Evolutionary conservation across 345 rosid species (phyloP), one percentile per base, ranked within the genome.

Genomic region (Microcos paniculata): DNA sequence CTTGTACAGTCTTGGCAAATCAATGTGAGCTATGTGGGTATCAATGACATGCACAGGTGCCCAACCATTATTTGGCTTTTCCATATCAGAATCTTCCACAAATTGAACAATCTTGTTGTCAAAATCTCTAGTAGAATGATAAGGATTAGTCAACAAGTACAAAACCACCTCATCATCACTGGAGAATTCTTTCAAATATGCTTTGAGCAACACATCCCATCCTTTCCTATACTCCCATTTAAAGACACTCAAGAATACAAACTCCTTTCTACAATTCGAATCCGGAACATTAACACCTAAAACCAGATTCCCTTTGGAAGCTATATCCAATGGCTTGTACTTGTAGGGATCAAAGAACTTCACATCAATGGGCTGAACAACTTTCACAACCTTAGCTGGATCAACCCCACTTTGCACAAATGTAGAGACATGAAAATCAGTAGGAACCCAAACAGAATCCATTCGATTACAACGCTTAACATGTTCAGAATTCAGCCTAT

Each of bases 181-280:
- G 53, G 90, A 85, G 72, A 94, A 94, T 73, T 94, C 96, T 52
- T 76, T 80, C 67, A 91, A 75, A 81, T 90, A 91, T 71, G 97
- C 91, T 80, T 84, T 84, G 80, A 94, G 83, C 85, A 94, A 80
- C 49, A 85, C 87, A 81, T 92, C 98, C 98, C 98, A 92, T 52
- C 97, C 97, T 88, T 94, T 92, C 79, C 98, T 85, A 70, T 83
- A 82, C 82, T 92, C 96, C 96, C 96, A 94, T 68, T 94, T 94
- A 77, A 92, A 94, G 74, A 94, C 84, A 80, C 97, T 94, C 85
- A 90, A 87, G 85, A 92, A 94, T 68, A 82, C 92, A 81, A 90
- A 90, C 77, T 84, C 89, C 71, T 63, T 82, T 0, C 18, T 55
- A 19, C 68, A 74, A 56, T 80, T 63, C 24, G 23, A 57, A 65